phyloP scores from a whole-genome alignment of 306 rosid species.

The Dicorynia guianensis region DNA sequence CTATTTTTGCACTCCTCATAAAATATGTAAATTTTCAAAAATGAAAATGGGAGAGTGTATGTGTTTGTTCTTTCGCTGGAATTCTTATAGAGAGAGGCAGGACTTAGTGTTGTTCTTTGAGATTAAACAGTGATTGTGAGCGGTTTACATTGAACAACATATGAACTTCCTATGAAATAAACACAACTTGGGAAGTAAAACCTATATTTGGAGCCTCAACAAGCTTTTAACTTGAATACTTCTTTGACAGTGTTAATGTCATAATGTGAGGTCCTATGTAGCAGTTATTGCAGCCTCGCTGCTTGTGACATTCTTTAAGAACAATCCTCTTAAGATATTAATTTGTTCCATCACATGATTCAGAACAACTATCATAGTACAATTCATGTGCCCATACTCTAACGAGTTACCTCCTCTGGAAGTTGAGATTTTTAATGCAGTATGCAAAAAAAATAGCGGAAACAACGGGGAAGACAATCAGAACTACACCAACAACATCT shows the following conservation, averaged over 20 bases:
- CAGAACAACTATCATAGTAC: background rate
- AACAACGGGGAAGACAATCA: slow-evolving; percentile 50
- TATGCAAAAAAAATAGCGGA: slow-evolving; percentile 57
- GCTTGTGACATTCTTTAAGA: background rate
- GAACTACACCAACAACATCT: slow-evolving; percentile 50
- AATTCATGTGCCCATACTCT: background rate
- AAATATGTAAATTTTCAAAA: too few species aligned
- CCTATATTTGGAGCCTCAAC: background rate
- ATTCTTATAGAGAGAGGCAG: too few species aligned
- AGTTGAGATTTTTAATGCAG: slow-evolving; percentile 59
- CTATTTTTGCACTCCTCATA: too few species aligned
- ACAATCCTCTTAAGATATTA: background rate
- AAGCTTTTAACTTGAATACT: too few species aligned
- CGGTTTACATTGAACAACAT: too few species aligned
- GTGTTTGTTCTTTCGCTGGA: too few species aligned
- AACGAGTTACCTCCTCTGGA: slow-evolving; percentile 55
- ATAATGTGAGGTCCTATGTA: background rate
- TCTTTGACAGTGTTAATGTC: background rate
- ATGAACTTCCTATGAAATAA: too few species aligned
- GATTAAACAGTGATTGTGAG: too few species aligned
- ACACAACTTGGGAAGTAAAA: background rate
- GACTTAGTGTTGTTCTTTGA: too few species aligned
- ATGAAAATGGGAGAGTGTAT: too few species aligned
- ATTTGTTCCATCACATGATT: background rate
- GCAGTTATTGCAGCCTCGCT: background rate